Evolutionary conservation across 257 asterid species (phyloP).

Genomic region (Gentiana macrophylla): DNA sequence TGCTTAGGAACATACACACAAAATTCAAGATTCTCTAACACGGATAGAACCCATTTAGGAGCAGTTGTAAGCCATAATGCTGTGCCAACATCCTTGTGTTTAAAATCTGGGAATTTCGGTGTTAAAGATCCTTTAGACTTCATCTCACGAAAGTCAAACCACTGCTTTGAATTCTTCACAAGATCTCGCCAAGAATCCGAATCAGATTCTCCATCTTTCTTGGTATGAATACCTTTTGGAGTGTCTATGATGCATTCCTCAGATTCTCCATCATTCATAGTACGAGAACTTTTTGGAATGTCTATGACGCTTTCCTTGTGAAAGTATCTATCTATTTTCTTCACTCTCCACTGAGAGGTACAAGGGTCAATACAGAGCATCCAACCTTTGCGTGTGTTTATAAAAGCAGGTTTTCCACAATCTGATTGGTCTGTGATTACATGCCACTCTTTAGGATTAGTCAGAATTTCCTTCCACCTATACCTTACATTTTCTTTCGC

Average conservation of each 20-base stretch:
- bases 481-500: too few species aligned
- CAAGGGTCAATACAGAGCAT: too few species aligned
- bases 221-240: slow-evolving; percentile 9
- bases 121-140: slow-evolving; percentile 48
- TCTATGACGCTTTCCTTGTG: slow-evolving; percentile 1
- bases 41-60: slow-evolving; percentile 51
- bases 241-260: slow-evolving; percentile 6
- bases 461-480: too few species aligned
- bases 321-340: not conserved
- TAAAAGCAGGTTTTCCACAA: too few species aligned
- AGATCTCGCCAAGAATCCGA: slow-evolving; percentile 64
- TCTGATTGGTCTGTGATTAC: too few species aligned
- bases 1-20: slow-evolving; percentile 29
- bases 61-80: slow-evolving; percentile 50
- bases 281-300: slow-evolving; percentile 8
- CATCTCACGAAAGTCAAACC: slow-evolving; percentile 70
- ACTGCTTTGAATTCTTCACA: slow-evolving; percentile 43
- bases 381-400: too few species aligned
- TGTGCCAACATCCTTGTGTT: slow-evolving; percentile 41
- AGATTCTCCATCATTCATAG: slow-evolving; percentile 21
- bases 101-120: slow-evolving; percentile 62
- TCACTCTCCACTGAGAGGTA: too few species aligned
- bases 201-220: slow-evolving; percentile 18
- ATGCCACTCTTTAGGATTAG: too few species aligned
- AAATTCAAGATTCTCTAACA: slow-evolving; percentile 40